Base-by-base conservation (phyloP, 805 yeast species). In the Clavispora phyllophila region DNA sequence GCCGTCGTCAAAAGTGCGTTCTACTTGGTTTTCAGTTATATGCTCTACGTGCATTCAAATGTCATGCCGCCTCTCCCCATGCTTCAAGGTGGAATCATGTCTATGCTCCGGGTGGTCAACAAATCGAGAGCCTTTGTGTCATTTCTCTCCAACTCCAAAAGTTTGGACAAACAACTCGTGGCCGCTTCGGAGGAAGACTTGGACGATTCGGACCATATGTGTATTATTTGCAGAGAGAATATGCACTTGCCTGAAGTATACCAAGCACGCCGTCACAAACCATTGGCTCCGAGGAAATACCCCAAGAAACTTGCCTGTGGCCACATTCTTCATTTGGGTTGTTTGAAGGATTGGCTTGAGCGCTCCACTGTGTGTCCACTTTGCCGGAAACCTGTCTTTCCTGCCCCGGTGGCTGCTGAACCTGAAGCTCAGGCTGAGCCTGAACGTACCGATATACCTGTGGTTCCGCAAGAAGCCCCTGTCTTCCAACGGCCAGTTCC, bases 321-420 rank as follows among this genome's bases (percentile, higher is more conserved):
- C 20, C 99, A 93, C 62, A 82, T 87, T 37, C 72, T 91, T 44
- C 99, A 93, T 60, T 67, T 84, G 64, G 90, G 93, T 4, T 93
- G 99, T 61, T 72, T 93, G 48, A 85, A 87, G 56, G 83, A 85
- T 51, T 93, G 99, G 99, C 71, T 93, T 52, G 95, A 87, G 57
- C 76, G 96, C 50, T 87, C 96, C 0, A 91, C 84, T 52, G 78
- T 79, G n/a, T 93, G 99, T 66, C 99, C 99, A 1, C 79, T 90
- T 41, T 93, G 99, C 61, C 72, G 96, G 47, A 71, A 82, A 24
- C 77, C 80, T 9, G 95, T 88, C 6, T 69, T 70, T 46, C 54
- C 44, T 14, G 15, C 17, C 5, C 17, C 31, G 9, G 14, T 14
- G 17, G 31, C 12, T 4, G 5, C 31, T n/a, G 31, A n/a, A 19